Percentiles rank a stretch among this genome's conserved stretches.
Evolutionary conservation across 768 basidiomycete species (phyloP).

Genomic region (Termitomyces bulborhizus): DNA sequence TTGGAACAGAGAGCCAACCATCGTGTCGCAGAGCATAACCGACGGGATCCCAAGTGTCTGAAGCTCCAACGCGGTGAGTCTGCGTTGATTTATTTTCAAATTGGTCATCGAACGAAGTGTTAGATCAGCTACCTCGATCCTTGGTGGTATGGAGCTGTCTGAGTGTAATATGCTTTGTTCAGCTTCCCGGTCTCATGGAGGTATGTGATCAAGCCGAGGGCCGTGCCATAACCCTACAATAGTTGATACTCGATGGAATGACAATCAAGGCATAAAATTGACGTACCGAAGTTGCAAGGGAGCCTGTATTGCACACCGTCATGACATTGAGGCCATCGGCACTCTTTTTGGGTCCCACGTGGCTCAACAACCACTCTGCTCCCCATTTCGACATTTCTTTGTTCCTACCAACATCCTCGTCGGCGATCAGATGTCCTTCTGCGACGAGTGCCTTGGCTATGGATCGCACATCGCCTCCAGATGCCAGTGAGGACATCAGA

Average conservation of each 20-base stretch:
- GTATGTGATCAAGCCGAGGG: conserved; percentile 88
- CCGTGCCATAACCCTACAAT: conserved; percentile 90
- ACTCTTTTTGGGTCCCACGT: conserved; percentile 29
- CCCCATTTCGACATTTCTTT: conserved; percentile 80
- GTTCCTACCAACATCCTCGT: conserved; percentile 86
- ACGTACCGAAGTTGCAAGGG: conserved; percentile 85
- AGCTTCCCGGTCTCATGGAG: conserved; percentile 76
- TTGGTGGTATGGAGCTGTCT: conserved; percentile 93
- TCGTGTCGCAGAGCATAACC: conserved; percentile 95
- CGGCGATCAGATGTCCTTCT: conserved; percentile 72
- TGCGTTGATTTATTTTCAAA: conserved; percentile 17
- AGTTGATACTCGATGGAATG: background rate
- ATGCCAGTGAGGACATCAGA: conserved; percentile 37
- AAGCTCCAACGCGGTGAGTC: conserved; percentile 87
- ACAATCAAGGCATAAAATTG: background rate
- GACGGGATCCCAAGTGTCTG: conserved; percentile 79
- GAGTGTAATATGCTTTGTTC: conserved; percentile 84
- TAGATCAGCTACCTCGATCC: conserved; percentile 56
- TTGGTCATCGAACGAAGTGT: background rate
- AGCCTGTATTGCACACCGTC: conserved; percentile 98
- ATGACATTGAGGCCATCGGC: conserved; percentile 65
- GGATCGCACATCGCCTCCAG: conserved; percentile 35
- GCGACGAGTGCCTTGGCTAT: conserved; percentile 56
- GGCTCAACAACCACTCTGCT: conserved; percentile 74
- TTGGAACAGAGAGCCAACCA: conserved; percentile 94